Conservation (phyloP, 805 yeast species). For the Zygoascus ofunaensis region DNA sequence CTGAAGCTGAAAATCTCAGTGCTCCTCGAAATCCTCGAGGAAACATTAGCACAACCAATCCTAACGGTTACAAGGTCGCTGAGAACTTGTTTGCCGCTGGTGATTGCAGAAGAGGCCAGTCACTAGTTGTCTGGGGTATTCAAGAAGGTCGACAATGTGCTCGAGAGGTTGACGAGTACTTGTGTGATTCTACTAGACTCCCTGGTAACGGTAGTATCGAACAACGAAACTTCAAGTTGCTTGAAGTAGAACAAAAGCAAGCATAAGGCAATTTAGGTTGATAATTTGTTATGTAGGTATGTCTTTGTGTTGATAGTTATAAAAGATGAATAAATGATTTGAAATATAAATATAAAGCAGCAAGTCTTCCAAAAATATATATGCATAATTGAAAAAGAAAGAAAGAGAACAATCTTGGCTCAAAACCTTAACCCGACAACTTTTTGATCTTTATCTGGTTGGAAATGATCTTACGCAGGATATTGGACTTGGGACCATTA, state of each 20-base stretch:
- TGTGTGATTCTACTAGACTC: slow-evolving; percentile 70
- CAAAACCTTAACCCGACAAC: too few relatives aligned
- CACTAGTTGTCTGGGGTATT: slow-evolving; percentile 97
- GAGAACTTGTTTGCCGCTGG: slow-evolving; percentile 89
- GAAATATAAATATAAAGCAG: background rate
- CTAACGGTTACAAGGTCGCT: slow-evolving; percentile 60
- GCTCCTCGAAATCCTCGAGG: slow-evolving; percentile 71
- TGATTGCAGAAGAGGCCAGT: slow-evolving; percentile 98
- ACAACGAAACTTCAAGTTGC: slow-evolving; percentile 39
- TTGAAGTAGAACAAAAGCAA: slow-evolving; percentile 26
- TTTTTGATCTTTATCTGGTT: too few relatives aligned
- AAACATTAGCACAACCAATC: slow-evolving; percentile 53
- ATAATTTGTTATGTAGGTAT: background rate
- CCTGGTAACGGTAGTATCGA: slow-evolving; percentile 94
- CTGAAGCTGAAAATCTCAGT: slow-evolving; percentile 71
- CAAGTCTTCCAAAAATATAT: background rate
- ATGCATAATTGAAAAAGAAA: too few relatives aligned
- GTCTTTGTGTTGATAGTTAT: background rate
- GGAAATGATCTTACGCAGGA: background rate
- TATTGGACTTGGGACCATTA: background rate
- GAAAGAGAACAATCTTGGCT: too few relatives aligned
- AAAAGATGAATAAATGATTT: background rate
- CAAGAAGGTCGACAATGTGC: slow-evolving; percentile 99
- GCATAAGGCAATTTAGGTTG: slow-evolving; percentile 20
- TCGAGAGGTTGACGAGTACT: slow-evolving; percentile 72